These are phyloP conservation scores for Jatropha podagrica DNA, from an alignment of 441 rosid species.

Conservation along the genomic window DNA sequence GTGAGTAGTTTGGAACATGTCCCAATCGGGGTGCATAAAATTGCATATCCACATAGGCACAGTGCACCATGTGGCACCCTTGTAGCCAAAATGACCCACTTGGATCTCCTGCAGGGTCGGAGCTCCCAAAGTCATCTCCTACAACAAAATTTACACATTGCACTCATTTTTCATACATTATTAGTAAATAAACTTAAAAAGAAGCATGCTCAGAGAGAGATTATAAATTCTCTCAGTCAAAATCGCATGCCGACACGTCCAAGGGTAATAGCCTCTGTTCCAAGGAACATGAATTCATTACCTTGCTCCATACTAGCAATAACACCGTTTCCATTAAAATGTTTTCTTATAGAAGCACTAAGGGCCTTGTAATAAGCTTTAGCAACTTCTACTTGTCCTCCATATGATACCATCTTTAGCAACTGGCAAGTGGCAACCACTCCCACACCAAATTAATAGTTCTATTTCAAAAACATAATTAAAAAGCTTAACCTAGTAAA, in stretches of 20 bases:
- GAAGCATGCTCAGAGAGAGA: too few relatives aligned
- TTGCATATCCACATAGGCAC: slow-evolving; percentile 92
- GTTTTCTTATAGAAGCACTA: slow-evolving; percentile 65
- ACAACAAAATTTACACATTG: not conserved
- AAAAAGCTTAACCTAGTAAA: too few relatives aligned
- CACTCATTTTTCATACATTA: too few relatives aligned
- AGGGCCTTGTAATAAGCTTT: slow-evolving; percentile 74
- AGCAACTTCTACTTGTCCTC: slow-evolving; percentile 81
- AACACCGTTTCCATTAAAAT: slow-evolving; percentile 84
- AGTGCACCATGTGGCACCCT: slow-evolving; percentile 89
- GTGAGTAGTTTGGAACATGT: slow-evolving; percentile 79
- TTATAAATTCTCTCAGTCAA: slow-evolving; percentile 23
- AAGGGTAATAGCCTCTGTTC: slow-evolving; percentile 75
- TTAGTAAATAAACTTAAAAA: too few relatives aligned
- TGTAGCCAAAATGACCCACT: slow-evolving; percentile 84
- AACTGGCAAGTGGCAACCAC: slow-evolving; percentile 31
- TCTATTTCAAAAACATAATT: too few relatives aligned
- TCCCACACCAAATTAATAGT: too few relatives aligned
- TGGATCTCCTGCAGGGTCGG: slow-evolving; percentile 78
- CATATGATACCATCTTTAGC: slow-evolving; percentile 74
- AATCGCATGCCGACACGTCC: slow-evolving; percentile 74
- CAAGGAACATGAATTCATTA: slow-evolving; percentile 92
- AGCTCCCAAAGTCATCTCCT: slow-evolving; percentile 92
- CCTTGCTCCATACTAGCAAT: slow-evolving; percentile 93
- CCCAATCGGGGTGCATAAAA: slow-evolving; percentile 84